These are phyloP conservation scores for Trametopsis cervina DNA, from an alignment of 768 basidiomycete genomes.

Conservation along the genomic window DNA sequence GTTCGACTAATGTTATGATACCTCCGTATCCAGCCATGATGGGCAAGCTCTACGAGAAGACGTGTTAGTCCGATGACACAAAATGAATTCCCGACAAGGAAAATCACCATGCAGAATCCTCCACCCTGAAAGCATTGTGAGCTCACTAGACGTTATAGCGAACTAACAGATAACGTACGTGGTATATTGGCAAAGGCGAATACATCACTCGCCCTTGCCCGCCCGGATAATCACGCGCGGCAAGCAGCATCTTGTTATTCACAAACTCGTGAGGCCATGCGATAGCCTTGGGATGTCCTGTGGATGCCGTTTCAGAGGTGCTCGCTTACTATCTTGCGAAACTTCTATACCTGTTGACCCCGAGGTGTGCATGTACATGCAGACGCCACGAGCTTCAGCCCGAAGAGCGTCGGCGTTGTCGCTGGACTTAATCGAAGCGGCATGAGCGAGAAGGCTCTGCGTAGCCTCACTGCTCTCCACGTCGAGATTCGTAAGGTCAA, in stretches of 20 bases:
- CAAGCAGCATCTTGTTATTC: not conserved
- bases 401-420: not conserved
- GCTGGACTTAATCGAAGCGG: not conserved
- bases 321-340: too few species aligned
- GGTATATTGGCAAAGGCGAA: slow-evolving; percentile 19
- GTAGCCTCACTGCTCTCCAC: not conserved
- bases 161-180: slow-evolving; percentile 16
- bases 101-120: slow-evolving; percentile 6
- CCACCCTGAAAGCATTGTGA: slow-evolving; percentile 5
- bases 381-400: not conserved
- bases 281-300: slow-evolving; percentile 21
- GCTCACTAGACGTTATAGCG: too few species aligned
- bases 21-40: not conserved
- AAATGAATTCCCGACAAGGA: slow-evolving; percentile 10
- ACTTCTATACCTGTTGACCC: slow-evolving; percentile 1
- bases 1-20: not conserved
- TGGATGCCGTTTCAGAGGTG: not conserved
- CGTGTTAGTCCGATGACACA: not conserved
- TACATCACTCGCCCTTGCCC: slow-evolving; percentile 11
- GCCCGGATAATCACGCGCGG: slow-evolving; percentile 4
- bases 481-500: not conserved
- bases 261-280: slow-evolving; percentile 13
- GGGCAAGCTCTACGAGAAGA: not conserved
- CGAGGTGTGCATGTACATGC: slow-evolving; percentile 3
- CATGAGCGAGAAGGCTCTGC: not conserved